phyloP scores from a whole-genome alignment of 768 basidiomycete species.

The Psilocybe cubensis region DNA sequence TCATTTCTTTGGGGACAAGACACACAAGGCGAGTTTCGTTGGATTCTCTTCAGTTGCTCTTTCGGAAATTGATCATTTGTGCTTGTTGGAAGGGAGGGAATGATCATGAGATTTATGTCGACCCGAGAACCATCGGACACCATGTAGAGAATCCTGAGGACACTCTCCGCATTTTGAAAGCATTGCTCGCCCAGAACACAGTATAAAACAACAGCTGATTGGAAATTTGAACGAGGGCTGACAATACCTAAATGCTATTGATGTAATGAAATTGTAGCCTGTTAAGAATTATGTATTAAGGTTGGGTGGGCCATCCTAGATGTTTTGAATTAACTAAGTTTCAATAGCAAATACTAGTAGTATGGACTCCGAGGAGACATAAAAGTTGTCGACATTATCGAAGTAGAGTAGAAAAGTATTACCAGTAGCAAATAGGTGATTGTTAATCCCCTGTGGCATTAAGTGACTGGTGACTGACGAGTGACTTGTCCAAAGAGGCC shows the following conservation, averaged over 20 bases:
- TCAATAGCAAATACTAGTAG: too few relatives aligned
- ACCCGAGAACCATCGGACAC: conserved; percentile 87
- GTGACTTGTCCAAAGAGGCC: conserved; percentile 14
- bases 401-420: too few relatives aligned
- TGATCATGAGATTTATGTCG: conserved; percentile 88
- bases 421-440: neutral
- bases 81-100: conserved; percentile 81
- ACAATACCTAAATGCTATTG: neutral
- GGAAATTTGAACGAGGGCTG: neutral
- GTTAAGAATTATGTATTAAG: too few relatives aligned
- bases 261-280: too few relatives aligned
- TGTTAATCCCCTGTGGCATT: too few relatives aligned
- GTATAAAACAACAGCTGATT: too few relatives aligned
- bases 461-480: too few relatives aligned
- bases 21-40: conserved; percentile 51
- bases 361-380: too few relatives aligned
- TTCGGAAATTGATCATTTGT: neutral
- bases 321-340: too few relatives aligned
- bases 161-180: conserved; percentile 68
- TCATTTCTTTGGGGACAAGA: conserved; percentile 99
- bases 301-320: too few relatives aligned
- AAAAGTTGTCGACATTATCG: too few relatives aligned
- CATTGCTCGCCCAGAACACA: conserved; percentile 58
- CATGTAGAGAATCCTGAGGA: conserved; percentile 75
- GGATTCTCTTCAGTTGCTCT: neutral